phyloP scores from a whole-genome alignment of 2,329 filamentous ascomycete species.

The Atkinsonella hypoxylon region DNA sequence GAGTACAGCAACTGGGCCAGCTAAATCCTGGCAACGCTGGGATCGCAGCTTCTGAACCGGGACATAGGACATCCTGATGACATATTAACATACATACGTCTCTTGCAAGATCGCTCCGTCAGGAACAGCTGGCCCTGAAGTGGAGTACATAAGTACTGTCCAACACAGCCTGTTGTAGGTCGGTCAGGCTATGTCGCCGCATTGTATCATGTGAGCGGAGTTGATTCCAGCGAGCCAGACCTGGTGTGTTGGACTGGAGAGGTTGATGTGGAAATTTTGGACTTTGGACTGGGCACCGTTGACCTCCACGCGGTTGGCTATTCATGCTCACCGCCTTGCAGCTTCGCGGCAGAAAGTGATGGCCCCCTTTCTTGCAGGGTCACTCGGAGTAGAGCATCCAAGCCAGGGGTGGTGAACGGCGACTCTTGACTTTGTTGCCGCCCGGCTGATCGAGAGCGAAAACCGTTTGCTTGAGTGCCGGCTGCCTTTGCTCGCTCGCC shows the following conservation, averaged over 20 bases:
- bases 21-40: too few relatives aligned
- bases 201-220: too few relatives aligned
- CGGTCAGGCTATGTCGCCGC: neutral
- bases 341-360: constrained; percentile 6
- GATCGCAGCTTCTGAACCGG: too few relatives aligned
- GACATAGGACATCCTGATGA: too few relatives aligned
- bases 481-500: constrained; percentile 2
- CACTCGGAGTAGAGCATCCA: neutral
- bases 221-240: neutral
- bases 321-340: constrained; percentile 5
- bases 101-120: too few relatives aligned
- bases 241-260: neutral
- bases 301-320: neutral
- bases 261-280: neutral
- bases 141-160: too few relatives aligned
- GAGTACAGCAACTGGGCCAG: too few relatives aligned
- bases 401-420: neutral
- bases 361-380: constrained; percentile 1
- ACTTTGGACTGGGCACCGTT: neutral
- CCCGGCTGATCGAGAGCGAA: neutral
- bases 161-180: too few relatives aligned
- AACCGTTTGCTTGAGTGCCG: neutral
- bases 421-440: neutral
- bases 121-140: too few relatives aligned
- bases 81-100: too few relatives aligned